Conservation (phyloP, 768 basidiomycete genomes). For the Lactarius hatsudake region DNA sequence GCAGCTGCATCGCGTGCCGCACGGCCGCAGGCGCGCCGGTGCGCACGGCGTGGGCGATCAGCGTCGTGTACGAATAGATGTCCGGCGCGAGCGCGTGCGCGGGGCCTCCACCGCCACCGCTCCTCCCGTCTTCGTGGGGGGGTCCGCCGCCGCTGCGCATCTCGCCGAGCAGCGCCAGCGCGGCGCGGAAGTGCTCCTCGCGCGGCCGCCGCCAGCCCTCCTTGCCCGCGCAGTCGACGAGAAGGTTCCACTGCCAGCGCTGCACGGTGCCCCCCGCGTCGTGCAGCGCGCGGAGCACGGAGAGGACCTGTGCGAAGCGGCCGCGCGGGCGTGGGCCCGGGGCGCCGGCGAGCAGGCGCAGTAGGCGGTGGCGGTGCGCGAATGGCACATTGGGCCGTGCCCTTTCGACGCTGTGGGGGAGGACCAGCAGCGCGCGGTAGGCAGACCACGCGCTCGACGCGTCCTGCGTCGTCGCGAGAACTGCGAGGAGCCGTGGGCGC, state of each 20-base stretch:
- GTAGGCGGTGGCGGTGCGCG: constrained; percentile 57
- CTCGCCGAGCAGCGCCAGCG: constrained; percentile 60
- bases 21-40: constrained; percentile 45
- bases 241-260: constrained; percentile 72
- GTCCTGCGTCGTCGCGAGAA: constrained; percentile 20
- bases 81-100: constrained; percentile 44
- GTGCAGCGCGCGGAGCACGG: constrained; percentile 59
- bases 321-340: constrained; percentile 54
- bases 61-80: constrained; percentile 64
- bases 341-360: constrained; percentile 51
- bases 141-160: constrained; percentile 42
- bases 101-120: constrained; percentile 20
- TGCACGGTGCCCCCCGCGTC: constrained; percentile 52
- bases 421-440: constrained; percentile 38
- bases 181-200: constrained; percentile 54
- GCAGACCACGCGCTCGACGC: constrained; percentile 41
- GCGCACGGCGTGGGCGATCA: constrained; percentile 61
- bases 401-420: constrained; percentile 18
- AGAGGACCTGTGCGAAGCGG: constrained; percentile 62
- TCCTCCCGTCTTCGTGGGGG: not conserved
- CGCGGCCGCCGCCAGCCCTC: constrained; percentile 61
- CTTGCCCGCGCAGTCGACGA: constrained; percentile 61
- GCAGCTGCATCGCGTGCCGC: constrained; percentile 50
- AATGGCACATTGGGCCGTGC: constrained; percentile 31
- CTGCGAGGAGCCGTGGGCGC: constrained; percentile 8